Percentiles rank a stretch among this genome's conserved stretches.
Evolutionary conservation across 1,139 yeast species (phyloP).

Genomic region (Suhomyces wounanorum): DNA sequence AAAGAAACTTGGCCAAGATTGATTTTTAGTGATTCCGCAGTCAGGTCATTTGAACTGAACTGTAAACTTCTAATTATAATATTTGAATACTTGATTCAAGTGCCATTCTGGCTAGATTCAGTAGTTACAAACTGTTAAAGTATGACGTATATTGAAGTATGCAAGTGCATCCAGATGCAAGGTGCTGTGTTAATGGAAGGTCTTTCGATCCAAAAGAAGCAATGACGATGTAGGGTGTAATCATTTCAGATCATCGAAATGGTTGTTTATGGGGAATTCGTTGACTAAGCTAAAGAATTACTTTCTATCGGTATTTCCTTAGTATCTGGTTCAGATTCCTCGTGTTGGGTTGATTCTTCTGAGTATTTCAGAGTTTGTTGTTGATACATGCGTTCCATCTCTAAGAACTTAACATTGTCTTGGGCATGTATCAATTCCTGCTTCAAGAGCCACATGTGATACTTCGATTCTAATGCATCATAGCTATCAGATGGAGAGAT

Average conservation of each 20-base stretch:
- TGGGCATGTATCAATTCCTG: conserved; percentile 18
- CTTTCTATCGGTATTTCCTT: neutral
- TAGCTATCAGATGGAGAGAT: conserved; percentile 11
- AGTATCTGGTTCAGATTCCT: neutral
- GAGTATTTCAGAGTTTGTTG: neutral
- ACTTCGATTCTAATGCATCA: conserved; percentile 21
- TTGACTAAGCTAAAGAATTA: neutral
- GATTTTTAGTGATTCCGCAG: no score
- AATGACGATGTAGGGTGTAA: neutral
- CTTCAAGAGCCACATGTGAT: conserved; percentile 23
- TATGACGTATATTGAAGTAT: neutral
- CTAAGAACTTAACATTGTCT: conserved; percentile 21
- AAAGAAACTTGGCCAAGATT: no score
- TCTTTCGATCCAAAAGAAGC: neutral
- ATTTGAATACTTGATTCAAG: no score
- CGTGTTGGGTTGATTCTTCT: neutral
- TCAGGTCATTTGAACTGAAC: no score
- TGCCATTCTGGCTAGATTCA: no score
- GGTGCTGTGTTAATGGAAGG: neutral
- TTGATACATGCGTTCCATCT: conserved; percentile 21
- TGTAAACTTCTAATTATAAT: no score
- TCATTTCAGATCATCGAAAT: neutral
- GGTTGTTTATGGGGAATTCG: neutral
- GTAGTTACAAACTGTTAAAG: neutral
- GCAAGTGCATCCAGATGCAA: conserved; percentile 2